Conservation (phyloP, 2,329 filamentous ascomycete genomes). For the Fusarium multiceps region DNA sequence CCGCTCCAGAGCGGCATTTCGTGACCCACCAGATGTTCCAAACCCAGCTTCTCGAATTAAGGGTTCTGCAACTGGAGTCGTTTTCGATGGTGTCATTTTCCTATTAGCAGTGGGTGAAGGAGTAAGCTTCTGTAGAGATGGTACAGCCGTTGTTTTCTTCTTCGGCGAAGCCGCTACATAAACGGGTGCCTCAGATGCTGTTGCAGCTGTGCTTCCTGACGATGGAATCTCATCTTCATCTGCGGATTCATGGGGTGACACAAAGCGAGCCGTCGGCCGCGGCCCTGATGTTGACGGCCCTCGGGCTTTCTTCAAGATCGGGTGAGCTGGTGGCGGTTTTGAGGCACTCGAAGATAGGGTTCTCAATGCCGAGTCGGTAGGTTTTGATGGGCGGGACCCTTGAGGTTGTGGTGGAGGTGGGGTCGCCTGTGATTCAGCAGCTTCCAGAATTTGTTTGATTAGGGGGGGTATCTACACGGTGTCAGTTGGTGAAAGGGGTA, state of each 20-base stretch:
- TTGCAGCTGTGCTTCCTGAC: conserved; percentile 54
- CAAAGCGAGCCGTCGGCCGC: conserved; percentile 70
- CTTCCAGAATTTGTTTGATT: conserved; percentile 47
- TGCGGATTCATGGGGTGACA: conserved; percentile 63
- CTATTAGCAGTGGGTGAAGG: conserved; percentile 58
- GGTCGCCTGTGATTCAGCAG: conserved; percentile 31
- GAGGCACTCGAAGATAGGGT: conserved; percentile 55
- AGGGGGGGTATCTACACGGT: conserved; percentile 45
- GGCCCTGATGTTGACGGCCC: conserved; percentile 64
- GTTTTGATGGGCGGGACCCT: conserved; percentile 33
- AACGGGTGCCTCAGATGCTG: conserved; percentile 47
- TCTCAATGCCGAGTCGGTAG: conserved; percentile 39
- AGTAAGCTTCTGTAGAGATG: conserved; percentile 55
- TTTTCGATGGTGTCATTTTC: conserved; percentile 58
- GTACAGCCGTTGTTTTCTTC: conserved; percentile 42
- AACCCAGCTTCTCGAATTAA: conserved; percentile 49
- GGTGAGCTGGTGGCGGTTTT: conserved; percentile 62
- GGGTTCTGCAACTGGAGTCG: conserved; percentile 46
- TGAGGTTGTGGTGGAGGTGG: conserved; percentile 28
- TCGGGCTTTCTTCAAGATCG: conserved; percentile 70
- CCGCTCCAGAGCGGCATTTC: conserved; percentile 41
- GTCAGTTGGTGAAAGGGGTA: conserved; percentile 25
- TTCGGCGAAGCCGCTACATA: conserved; percentile 45
- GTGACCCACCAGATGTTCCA: conserved; percentile 36
- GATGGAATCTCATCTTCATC: conserved; percentile 57